These are phyloP conservation scores for Penicillium capsulatum DNA, from an alignment of 2,329 filamentous ascomycete genomes.

Conservation along the genomic window DNA sequence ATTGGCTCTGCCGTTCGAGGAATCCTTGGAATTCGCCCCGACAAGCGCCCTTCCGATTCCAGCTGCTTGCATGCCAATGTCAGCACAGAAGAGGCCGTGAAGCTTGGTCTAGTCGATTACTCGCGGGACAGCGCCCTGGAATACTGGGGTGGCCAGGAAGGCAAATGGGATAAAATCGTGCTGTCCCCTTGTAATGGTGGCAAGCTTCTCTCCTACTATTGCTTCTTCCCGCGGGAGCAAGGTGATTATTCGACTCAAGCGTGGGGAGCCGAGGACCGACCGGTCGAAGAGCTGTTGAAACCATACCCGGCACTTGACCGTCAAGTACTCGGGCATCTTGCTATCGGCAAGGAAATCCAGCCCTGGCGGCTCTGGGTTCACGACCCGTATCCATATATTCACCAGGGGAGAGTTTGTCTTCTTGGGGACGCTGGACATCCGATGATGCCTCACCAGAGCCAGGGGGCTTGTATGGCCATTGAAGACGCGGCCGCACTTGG, in stretches of 20 bases:
- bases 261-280: slow-evolving; percentile 53
- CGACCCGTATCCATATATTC: slow-evolving; percentile 57
- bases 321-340: slow-evolving; percentile 55
- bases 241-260: slow-evolving; percentile 59
- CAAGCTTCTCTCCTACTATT: slow-evolving; percentile 64
- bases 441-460: slow-evolving; percentile 66
- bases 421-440: slow-evolving; percentile 65
- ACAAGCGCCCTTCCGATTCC: slow-evolving; percentile 56
- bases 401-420: slow-evolving; percentile 52
- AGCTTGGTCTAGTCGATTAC: slow-evolving; percentile 60
- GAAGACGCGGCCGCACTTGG: slow-evolving; percentile 63
- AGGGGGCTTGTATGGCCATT: slow-evolving; percentile 66
- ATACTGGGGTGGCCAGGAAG: slow-evolving; percentile 62
- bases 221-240: slow-evolving; percentile 60
- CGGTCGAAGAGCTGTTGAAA: slow-evolving; percentile 57
- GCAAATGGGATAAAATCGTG: slow-evolving; percentile 66
- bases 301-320: slow-evolving; percentile 59
- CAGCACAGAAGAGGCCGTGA: slow-evolving; percentile 56
- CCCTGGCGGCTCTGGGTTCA: slow-evolving; percentile 66
- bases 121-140: slow-evolving; percentile 58
- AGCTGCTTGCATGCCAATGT: slow-evolving; percentile 65
- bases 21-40: slow-evolving; percentile 60
- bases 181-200: slow-evolving; percentile 65
- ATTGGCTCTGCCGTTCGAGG: slow-evolving; percentile 62
- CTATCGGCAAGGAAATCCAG: slow-evolving; percentile 59